Conservation (phyloP, 371 early-diverging fungal genomes). For the Cokeromyces recurvatus region DNA sequence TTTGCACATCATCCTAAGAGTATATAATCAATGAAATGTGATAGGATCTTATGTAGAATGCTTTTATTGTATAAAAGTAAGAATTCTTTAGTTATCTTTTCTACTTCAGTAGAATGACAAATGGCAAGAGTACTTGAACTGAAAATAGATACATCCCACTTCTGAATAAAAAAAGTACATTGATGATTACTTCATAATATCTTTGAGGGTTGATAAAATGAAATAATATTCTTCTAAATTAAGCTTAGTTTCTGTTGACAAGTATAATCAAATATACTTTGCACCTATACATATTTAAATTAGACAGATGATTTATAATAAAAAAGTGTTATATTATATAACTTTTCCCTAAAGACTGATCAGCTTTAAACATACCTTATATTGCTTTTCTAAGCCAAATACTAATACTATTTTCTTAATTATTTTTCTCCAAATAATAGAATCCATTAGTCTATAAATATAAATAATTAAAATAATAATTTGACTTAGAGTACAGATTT, state of each 20-base stretch:
- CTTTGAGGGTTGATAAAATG: conserved; percentile 17
- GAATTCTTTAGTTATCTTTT: conserved; percentile 97
- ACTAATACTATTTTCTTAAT: conserved; percentile 60
- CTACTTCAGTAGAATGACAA: no score
- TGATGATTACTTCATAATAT: conserved; percentile 43
- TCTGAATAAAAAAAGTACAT: conserved; percentile 56
- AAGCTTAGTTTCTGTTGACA: no score
- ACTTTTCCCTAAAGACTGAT: no score
- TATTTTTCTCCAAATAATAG: conserved; percentile 81
- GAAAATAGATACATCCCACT: conserved; percentile 82
- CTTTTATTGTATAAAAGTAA: conserved; percentile 91
- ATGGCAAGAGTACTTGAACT: no score
- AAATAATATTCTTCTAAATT: conserved; percentile 7
- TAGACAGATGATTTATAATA: conserved; percentile 44
- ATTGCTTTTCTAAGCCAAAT: conserved; percentile 77
- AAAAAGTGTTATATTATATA: neutral
- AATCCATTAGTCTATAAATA: conserved; percentile 69
- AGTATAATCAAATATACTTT: no score
- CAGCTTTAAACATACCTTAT: conserved; percentile 47
- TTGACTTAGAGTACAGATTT: no score
- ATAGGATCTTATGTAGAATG: conserved; percentile 83
- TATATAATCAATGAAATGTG: conserved; percentile 78
- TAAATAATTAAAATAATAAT: no score
- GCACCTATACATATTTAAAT: no score
- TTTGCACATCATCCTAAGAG: conserved; percentile 76